Evolutionary conservation across 805 yeast genomes (phyloP).

Genomic region (Saturnispora silvae): DNA sequence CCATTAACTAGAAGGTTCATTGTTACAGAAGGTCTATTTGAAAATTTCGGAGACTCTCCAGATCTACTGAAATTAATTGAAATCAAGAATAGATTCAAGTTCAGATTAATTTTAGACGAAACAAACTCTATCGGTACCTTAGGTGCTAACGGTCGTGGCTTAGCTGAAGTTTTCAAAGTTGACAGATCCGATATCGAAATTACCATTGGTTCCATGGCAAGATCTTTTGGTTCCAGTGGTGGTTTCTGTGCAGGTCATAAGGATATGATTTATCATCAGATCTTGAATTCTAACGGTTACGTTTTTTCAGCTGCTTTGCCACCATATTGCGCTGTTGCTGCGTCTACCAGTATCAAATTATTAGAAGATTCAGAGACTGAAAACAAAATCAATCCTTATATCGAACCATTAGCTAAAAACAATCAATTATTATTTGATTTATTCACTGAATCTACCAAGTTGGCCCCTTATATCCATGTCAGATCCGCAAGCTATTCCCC

Average conservation of each 20-base stretch:
- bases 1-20: constrained; percentile 86
- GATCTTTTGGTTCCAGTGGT: constrained; percentile 75
- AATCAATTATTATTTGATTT: constrained; percentile 29
- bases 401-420: constrained; percentile 33
- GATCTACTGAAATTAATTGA: constrained; percentile 55
- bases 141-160: constrained; percentile 79
- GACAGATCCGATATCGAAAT: constrained; percentile 69
- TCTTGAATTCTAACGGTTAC: constrained; percentile 81
- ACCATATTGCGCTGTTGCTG: constrained; percentile 71
- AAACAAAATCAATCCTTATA: constrained; percentile 28
- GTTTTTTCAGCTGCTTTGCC: constrained; percentile 94
- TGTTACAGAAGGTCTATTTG: constrained; percentile 69
- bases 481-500: constrained; percentile 56
- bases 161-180: constrained; percentile 62
- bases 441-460: constrained; percentile 29
- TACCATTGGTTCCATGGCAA: constrained; percentile 79
- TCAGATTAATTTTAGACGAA: constrained; percentile 82
- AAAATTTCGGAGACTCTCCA: constrained; percentile 31
- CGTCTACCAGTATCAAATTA: constrained; percentile 36
- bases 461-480: constrained; percentile 35
- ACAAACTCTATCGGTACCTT: constrained; percentile 75
- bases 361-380: constrained; percentile 28
- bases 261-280: constrained; percentile 84
- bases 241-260: constrained; percentile 85
- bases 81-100: constrained; percentile 73